These are phyloP conservation scores for Emericellopsis cladophorae DNA, from an alignment of 2,329 filamentous ascomycete species.

Conservation along the genomic window DNA sequence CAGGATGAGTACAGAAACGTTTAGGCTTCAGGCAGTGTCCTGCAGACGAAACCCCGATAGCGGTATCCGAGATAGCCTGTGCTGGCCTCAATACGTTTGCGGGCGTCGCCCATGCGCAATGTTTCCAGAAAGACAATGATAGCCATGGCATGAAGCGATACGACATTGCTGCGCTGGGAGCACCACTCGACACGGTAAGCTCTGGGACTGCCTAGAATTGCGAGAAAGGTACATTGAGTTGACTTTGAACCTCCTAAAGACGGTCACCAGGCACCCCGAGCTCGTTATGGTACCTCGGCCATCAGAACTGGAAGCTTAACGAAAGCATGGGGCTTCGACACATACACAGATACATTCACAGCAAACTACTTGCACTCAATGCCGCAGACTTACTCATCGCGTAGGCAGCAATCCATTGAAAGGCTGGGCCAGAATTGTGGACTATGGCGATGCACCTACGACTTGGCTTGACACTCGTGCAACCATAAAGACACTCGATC, in stretches of 20 bases:
- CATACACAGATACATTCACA: constrained; percentile 3
- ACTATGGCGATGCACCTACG: constrained; percentile 77
- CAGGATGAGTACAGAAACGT: not conserved
- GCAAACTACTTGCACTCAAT: not conserved
- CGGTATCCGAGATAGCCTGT: constrained; percentile 1
- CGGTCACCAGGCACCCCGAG: constrained; percentile 54
- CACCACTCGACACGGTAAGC: constrained; percentile 8
- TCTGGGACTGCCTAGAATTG: not conserved
- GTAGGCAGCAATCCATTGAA: constrained; percentile 67
- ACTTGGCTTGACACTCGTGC: constrained; percentile 71
- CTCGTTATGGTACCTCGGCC: constrained; percentile 69
- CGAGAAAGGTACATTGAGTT: constrained; percentile 53
- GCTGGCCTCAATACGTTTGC: constrained; percentile 2
- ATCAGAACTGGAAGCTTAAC: constrained; percentile 57
- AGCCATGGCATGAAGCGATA: constrained; percentile 1
- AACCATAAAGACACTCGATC: constrained; percentile 65
- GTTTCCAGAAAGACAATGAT: not conserved
- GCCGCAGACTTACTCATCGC: constrained; percentile 48
- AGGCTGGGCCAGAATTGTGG: constrained; percentile 62
- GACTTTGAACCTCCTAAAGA: constrained; percentile 62
- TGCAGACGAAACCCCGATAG: not conserved
- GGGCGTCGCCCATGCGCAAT: constrained; percentile 1
- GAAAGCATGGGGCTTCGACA: constrained; percentile 3
- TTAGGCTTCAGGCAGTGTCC: not conserved
- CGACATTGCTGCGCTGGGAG: constrained; percentile 9